phyloP scores from a whole-genome alignment of 495 filamentous ascomycete species.

The Penicillium malachiteum region DNA sequence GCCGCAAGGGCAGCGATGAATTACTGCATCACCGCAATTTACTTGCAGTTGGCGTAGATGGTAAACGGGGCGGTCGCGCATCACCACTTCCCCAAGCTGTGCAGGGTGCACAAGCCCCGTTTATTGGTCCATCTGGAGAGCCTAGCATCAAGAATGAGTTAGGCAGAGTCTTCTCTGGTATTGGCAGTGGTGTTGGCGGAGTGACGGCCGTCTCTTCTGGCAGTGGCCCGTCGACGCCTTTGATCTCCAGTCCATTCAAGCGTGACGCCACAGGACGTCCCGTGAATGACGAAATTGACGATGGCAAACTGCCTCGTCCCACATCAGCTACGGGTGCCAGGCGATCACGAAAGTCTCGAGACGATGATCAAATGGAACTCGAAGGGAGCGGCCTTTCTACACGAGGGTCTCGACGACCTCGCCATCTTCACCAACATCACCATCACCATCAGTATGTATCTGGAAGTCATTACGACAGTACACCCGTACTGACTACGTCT shows the following conservation, averaged over 20 bases:
- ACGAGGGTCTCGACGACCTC: slow-evolving; percentile 56
- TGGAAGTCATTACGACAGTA: not conserved
- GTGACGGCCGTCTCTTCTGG: slow-evolving; percentile 52
- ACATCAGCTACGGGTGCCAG: slow-evolving; percentile 53
- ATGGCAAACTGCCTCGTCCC: slow-evolving; percentile 44
- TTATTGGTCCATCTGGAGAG: slow-evolving; percentile 70
- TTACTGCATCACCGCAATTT: slow-evolving; percentile 45
- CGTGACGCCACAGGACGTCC: slow-evolving; percentile 41
- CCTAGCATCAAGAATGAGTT: slow-evolving; percentile 89
- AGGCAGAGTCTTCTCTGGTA: slow-evolving; percentile 85
- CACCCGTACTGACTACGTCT: slow-evolving; percentile 5
- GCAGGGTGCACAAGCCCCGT: slow-evolving; percentile 81
- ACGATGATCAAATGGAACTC: slow-evolving; percentile 60
- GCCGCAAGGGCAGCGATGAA: slow-evolving; percentile 60
- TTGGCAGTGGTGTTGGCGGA: slow-evolving; percentile 79
- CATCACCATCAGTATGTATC: slow-evolving; percentile 60
- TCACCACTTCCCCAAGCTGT: slow-evolving; percentile 90
- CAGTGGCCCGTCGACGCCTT: slow-evolving; percentile 56
- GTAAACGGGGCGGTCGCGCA: slow-evolving; percentile 49
- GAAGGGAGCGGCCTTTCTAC: slow-evolving; percentile 58
- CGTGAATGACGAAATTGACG: slow-evolving; percentile 34
- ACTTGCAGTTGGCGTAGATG: slow-evolving; percentile 44
- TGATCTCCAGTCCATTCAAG: slow-evolving; percentile 55
- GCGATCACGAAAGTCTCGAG: slow-evolving; percentile 52
- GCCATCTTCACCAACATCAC: slow-evolving; percentile 55